phyloP scores from a whole-genome alignment of 192 early-diverging fungal genomes.

The Kickxella alabastrina region DNA sequence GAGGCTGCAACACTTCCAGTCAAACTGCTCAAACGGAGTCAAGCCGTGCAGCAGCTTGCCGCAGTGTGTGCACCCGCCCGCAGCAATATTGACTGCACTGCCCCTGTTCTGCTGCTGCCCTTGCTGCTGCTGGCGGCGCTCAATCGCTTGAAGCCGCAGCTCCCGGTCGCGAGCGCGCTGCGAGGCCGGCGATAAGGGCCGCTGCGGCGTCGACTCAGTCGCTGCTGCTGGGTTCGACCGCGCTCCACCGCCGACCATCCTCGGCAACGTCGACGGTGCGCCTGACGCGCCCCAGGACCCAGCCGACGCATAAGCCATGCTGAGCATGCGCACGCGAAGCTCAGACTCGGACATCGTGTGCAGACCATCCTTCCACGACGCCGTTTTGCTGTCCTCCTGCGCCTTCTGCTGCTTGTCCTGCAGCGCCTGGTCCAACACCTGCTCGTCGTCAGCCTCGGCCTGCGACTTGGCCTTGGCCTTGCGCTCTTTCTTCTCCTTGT shows the following conservation, averaged over 20 bases:
- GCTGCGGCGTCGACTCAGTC: not conserved
- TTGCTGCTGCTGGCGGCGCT: constrained; percentile 18
- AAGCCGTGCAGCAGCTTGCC: constrained; percentile 55
- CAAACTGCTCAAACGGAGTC: constrained; percentile 72
- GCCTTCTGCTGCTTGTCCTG: not conserved
- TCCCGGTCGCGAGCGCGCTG: constrained; percentile 33
- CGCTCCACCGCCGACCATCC: not conserved
- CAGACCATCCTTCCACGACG: not conserved
- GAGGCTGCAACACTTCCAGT: constrained; percentile 60
- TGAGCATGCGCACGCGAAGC: constrained; percentile 18
- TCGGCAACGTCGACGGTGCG: not conserved
- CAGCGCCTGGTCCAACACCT: constrained; percentile 11
- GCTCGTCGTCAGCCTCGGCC: not conserved
- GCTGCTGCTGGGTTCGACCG: too few relatives aligned
- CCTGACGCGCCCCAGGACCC: not conserved
- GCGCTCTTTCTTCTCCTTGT: constrained; percentile 7
- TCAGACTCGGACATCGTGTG: constrained; percentile 9
- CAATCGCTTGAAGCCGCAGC: constrained; percentile 28
- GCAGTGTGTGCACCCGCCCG: constrained; percentile 50
- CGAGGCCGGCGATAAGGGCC: constrained; percentile 7
- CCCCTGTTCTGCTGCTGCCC: not conserved
- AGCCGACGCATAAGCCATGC: constrained; percentile 20
- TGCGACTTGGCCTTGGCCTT: not conserved
- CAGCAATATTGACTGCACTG: not conserved
- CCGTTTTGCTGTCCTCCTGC: not conserved